Evolutionary conservation across 495 filamentous ascomycete genomes (phyloP).

Genomic region (Xylaria cubensis): DNA sequence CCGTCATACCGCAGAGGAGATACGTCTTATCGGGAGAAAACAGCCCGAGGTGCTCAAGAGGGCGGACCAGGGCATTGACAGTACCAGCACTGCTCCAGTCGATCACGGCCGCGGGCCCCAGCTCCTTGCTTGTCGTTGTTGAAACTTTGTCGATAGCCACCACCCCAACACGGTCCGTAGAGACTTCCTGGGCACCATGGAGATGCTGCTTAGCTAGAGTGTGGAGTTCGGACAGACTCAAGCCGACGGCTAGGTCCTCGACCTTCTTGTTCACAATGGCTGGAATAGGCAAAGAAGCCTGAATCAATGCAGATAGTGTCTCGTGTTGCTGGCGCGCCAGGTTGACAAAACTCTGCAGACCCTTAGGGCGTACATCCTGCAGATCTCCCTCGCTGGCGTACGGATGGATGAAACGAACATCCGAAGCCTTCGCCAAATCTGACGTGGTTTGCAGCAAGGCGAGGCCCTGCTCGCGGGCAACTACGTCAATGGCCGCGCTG

Average conservation of each 20-base stretch:
- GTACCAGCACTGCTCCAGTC: constrained; percentile 28
- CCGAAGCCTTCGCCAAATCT: neutral
- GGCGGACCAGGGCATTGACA: neutral
- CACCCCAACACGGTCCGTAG: neutral
- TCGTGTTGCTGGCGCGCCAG: neutral
- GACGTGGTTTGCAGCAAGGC: neutral
- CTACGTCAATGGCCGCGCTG: neutral
- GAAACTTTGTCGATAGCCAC: neutral
- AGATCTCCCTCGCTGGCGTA: neutral
- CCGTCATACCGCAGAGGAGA: constrained; percentile 54
- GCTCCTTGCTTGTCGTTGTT: neutral
- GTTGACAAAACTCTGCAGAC: neutral
- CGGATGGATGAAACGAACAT: neutral
- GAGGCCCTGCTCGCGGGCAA: neutral
- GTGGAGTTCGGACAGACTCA: neutral
- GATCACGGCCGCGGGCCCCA: neutral
- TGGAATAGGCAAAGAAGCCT: neutral
- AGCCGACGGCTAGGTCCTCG: neutral
- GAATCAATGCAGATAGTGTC: neutral
- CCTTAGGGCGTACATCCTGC: neutral
- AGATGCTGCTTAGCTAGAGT: neutral
- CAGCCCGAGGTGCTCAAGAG: constrained; percentile 1
- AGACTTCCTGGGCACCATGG: neutral
- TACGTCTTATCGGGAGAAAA: constrained; percentile 51
- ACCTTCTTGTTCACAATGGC: neutral